Base-by-base conservation (phyloP, 768 basidiomycete species). In the Phlegmacium glaucopus region DNA sequence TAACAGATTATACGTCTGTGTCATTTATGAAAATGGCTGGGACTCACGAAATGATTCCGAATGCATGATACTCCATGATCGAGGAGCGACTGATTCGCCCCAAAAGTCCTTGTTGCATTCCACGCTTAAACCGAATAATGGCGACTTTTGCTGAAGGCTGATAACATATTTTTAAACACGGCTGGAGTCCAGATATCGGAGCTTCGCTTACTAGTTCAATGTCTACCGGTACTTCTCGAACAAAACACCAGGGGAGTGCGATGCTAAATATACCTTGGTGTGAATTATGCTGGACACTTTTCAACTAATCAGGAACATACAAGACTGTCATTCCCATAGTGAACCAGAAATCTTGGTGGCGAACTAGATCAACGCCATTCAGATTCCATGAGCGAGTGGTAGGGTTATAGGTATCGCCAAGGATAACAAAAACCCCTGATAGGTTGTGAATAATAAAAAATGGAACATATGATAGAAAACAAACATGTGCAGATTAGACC, bases 41-140 rank as follows among this genome's bases (percentile, higher is more conserved):
- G 12, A 61, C 82, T 52, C 53, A 87, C 83, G 84, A 86, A 49
- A 90, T 76, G 50, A 85, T 82, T 44, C 87, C 87, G 50, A 90
- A 90, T 27, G 86, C 85, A 61, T 90, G 88, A 62, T 89, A 90
- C 63, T 90, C 87, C 83, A 81, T 79, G 52, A 89, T 74, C 27
- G 83, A 74, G 15, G 79, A 79, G 29, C 86, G 83, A 51, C 84
- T 84, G 68, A 90, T 77, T 46, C 87, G 79, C 16, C 82, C 82
- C 28, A 90, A 72, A 25, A 90, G 72, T 47, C 87, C 87, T 61
- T 90, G 88, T 60, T 89, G 87, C 86, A 90, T 90, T 42, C 88
- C 87, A 56, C 87, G 80, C 63, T 81, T 72, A 67, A 90, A 89
- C 27, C 86, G 84, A 57, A 90, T 72, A 50, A 90, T 74, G 6